These are phyloP conservation scores for Aspergillus conjunctus DNA, from an alignment of 495 filamentous ascomycete genomes.

Conservation along the genomic window DNA sequence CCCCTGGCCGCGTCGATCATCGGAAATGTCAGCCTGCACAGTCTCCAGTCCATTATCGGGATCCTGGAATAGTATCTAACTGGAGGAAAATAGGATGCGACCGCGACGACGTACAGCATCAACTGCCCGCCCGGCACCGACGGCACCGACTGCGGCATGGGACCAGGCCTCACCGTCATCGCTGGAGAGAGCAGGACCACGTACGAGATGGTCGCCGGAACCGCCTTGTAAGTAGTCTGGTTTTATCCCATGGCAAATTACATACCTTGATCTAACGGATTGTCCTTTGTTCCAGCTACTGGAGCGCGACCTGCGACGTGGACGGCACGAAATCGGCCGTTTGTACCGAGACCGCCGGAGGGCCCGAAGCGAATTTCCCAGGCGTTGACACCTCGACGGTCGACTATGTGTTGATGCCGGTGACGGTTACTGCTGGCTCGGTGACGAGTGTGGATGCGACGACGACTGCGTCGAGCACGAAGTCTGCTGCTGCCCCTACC, in stretches of 20 bases:
- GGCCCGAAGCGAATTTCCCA: conserved; percentile 30
- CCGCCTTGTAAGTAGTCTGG: conserved; percentile 19
- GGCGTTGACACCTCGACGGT: conserved; percentile 25
- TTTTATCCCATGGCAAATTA: too few species aligned
- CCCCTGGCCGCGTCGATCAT: conserved; percentile 45
- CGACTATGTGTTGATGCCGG: conserved; percentile 30
- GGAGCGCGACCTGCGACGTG: conserved; percentile 34
- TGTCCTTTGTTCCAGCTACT: conserved; percentile 26
- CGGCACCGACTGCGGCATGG: conserved; percentile 37
- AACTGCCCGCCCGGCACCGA: conserved; percentile 41
- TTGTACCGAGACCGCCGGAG: conserved; percentile 36
- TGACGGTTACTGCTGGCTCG: conserved; percentile 39
- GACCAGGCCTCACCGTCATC: conserved; percentile 33
- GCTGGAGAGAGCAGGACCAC: conserved; percentile 31
- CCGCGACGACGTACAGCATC: conserved; percentile 45
- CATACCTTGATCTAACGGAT: too few species aligned
- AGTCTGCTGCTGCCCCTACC: background rate
- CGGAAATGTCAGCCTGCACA: conserved; percentile 28
- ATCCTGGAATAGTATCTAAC: conserved; percentile 7
- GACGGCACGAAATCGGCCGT: conserved; percentile 38
- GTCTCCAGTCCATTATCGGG: background rate
- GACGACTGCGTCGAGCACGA: conserved; percentile 1
- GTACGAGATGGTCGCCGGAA: conserved; percentile 23
- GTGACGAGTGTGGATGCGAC: conserved; percentile 17
- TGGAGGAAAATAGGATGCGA: conserved; percentile 23